Evolutionary conservation across 352 stramenopile genomes (phyloP).

Genomic region (Phytophthora palmivora): DNA sequence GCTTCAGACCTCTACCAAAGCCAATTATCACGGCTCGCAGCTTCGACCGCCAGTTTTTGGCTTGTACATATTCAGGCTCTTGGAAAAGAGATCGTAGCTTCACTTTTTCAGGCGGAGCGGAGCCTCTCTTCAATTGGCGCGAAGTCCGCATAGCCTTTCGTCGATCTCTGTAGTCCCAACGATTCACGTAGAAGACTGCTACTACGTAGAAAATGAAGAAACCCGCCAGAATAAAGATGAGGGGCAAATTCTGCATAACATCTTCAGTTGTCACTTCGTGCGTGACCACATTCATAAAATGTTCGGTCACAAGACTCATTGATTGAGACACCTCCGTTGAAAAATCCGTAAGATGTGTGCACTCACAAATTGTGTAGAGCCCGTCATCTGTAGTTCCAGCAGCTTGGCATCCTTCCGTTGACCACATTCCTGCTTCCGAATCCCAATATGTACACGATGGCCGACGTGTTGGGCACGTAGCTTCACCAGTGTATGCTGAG

Average conservation of each 20-base stretch:
- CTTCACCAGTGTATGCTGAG: conserved; percentile 51
- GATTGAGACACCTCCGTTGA: conserved; percentile 70
- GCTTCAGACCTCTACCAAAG: conserved; percentile 61
- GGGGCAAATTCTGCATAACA: conserved; percentile 60
- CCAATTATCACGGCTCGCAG: conserved; percentile 39
- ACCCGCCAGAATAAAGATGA: conserved; percentile 55
- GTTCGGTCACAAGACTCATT: conserved; percentile 55
- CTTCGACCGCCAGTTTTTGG: conserved; percentile 56
- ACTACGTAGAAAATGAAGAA: conserved; percentile 68
- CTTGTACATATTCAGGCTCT: conserved; percentile 63
- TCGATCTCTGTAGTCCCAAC: conserved; percentile 62
- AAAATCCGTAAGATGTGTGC: conserved; percentile 80
- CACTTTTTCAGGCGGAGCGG: conserved; percentile 49
- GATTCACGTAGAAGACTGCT: conserved; percentile 64
- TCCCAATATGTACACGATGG: conserved; percentile 76
- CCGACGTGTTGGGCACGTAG: conserved; percentile 56
- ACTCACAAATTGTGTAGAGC: conserved; percentile 79
- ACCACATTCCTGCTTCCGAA: conserved; percentile 48
- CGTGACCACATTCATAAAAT: conserved; percentile 68
- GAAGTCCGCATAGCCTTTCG: conserved; percentile 44
- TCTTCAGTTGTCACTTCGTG: conserved; percentile 64
- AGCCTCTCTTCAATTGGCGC: conserved; percentile 38
- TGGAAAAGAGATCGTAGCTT: conserved; percentile 70
- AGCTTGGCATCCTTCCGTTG: conserved; percentile 59
- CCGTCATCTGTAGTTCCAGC: conserved; percentile 63